These are phyloP conservation scores for Heliamphora exappendiculata DNA, from an alignment of 148 eudicot species.

Conservation along the genomic window DNA sequence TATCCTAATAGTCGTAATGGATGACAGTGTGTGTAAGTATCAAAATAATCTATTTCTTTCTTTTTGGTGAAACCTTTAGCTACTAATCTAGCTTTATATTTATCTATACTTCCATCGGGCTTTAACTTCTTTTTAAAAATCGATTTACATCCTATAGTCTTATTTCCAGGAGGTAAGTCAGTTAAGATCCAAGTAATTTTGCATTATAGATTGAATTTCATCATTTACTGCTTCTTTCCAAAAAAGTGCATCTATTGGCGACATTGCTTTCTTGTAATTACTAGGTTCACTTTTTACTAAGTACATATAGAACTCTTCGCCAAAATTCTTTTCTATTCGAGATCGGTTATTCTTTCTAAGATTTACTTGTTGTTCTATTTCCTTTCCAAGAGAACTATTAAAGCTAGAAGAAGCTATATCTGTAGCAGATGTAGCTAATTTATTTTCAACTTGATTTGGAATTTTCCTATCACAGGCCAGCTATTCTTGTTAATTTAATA, in stretches of 20 bases:
- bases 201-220: neutral
- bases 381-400: neutral
- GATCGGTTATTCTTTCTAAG: neutral
- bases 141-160: neutral
- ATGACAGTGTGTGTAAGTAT: too few species aligned
- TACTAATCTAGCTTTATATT: too few species aligned
- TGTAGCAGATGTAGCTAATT: neutral
- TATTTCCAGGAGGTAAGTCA: neutral
- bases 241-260: neutral
- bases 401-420: neutral
- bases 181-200: neutral
- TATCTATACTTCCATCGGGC: too few species aligned
- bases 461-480: too few species aligned
- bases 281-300: neutral
- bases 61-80: too few species aligned
- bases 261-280: neutral
- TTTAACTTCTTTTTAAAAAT: too few species aligned
- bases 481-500: too few species aligned
- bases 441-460: neutral
- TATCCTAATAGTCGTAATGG: too few species aligned
- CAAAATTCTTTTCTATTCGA: neutral
- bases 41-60: too few species aligned
- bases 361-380: neutral
- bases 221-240: neutral
- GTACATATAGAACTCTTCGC: neutral